Percentiles rank a stretch among this genome's conserved stretches.
Evolutionary conservation across 1,139 yeast species (phyloP).

Genomic region (Yamadazyma songkhlaensis): DNA sequence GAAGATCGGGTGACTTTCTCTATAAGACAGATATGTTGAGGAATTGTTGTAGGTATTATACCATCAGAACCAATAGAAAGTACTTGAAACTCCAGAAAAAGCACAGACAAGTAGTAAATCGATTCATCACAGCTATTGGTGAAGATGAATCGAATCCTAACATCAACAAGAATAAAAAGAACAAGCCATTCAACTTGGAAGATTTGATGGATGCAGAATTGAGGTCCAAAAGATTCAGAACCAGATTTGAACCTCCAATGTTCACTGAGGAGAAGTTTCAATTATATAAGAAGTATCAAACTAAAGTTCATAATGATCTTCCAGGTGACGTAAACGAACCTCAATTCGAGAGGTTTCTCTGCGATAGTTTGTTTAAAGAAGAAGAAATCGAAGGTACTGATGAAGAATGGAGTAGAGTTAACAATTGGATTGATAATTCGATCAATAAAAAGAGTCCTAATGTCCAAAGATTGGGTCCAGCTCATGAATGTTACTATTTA

Average conservation of each 20-base stretch:
- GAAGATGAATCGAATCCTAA: conserved; percentile 12
- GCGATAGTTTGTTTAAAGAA: conserved; percentile 58
- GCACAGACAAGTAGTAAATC: conserved; percentile 61
- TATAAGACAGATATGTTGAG: conserved; percentile 73
- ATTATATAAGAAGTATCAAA: conserved; percentile 70
- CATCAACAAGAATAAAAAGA: background rate
- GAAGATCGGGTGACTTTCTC: conserved; percentile 73
- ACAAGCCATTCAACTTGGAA: conserved; percentile 14
- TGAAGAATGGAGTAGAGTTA: conserved; percentile 28
- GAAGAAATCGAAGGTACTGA: conserved; percentile 23
- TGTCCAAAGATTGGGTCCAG: conserved; percentile 37
- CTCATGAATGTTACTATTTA: conserved; percentile 76
- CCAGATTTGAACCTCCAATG: conserved; percentile 52
- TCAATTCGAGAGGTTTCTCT: conserved; percentile 64
- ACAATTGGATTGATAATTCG: conserved; percentile 24
- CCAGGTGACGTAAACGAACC: conserved; percentile 40
- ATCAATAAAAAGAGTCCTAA: conserved; percentile 13
- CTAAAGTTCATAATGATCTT: conserved; percentile 60
- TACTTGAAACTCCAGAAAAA: conserved; percentile 57
- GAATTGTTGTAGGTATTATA: conserved; percentile 79
- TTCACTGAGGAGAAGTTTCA: conserved; percentile 61
- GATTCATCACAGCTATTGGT: conserved; percentile 50
- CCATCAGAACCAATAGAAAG: conserved; percentile 62
- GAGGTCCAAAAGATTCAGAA: conserved; percentile 35
- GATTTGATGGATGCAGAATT: conserved; percentile 22